These are phyloP conservation scores for Bryoglossum gracile DNA, from an alignment of 495 filamentous ascomycete genomes.

Conservation along the genomic window DNA sequence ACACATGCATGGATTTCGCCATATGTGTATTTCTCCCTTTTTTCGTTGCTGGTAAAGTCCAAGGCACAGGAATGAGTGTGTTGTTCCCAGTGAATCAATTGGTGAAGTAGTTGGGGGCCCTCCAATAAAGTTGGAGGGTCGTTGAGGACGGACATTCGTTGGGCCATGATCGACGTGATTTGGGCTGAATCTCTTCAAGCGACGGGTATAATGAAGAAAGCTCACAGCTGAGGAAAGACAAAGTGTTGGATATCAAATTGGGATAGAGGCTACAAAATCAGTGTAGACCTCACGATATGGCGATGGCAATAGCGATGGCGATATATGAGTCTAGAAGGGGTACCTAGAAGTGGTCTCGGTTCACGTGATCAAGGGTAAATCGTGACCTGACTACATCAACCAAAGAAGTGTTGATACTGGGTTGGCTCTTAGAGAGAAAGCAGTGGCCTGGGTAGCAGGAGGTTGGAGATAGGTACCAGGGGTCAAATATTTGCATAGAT, in stretches of 20 bases:
- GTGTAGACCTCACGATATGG: background rate
- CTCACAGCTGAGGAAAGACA: too few relatives aligned
- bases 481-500: too few relatives aligned
- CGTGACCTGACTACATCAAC: too few relatives aligned
- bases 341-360: too few relatives aligned
- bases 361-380: too few relatives aligned
- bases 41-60: constrained; percentile 14
- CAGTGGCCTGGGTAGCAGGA: too few relatives aligned
- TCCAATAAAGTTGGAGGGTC: constrained; percentile 41
- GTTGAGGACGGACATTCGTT: constrained; percentile 50
- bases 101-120: constrained; percentile 59
- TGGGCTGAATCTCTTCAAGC: too few relatives aligned
- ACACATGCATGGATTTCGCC: constrained; percentile 13
- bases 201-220: too few relatives aligned
- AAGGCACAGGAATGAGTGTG: constrained; percentile 15
- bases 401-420: too few relatives aligned
- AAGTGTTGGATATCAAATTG: background rate
- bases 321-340: background rate
- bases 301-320: constrained; percentile 4
- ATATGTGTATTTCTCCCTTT: constrained; percentile 17
- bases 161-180: constrained; percentile 18
- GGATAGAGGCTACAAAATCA: background rate
- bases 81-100: constrained; percentile 40
- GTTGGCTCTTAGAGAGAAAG: too few relatives aligned
- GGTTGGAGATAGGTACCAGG: too few relatives aligned